Evolutionary conservation across 805 yeast species (phyloP), one percentile per base, ranked within the genome.

Genomic region (Schwanniomyces vanrijiae): DNA sequence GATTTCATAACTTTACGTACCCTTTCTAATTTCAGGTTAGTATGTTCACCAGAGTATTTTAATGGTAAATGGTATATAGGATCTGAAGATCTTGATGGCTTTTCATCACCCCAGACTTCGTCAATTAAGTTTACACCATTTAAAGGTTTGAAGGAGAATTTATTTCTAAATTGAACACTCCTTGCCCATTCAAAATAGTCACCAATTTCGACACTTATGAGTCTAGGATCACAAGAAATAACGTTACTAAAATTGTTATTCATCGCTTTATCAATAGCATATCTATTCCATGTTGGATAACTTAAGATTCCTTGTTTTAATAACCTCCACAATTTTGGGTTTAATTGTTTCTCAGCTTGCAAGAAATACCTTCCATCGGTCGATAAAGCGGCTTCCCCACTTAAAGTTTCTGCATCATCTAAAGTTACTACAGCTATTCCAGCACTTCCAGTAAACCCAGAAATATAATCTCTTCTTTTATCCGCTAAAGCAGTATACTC

Each of bases 311-410:
- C 96, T 62, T 86, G 95, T 60, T 86, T 90, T 49, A 94, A 74
- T 40, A 94, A 68, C 1, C 69, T 66, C 98, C 98, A 94, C 39
- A 56, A 46, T 59, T 83, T 82, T 33, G 66, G 59, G 62, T 89
- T 95, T 46, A 94, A 71, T 68, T 94, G 94, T 48, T 84, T 81
- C 19, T 78, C 81, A 1, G 98, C 98, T 68, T 94, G 99, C 49
- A 88, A 73, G 65, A 90, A 94, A 69, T 94, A 94, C 54, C 99
- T 77, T 1, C 98, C 98, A 66, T 94, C 99, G 0, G 99, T 94
- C 7, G 96, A 83, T 43, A 94, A 69, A 0, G 86, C 88, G 11
- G 96, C 95, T 40, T 81, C 79, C 0, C 90, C 89, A 9, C 68
- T 69, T 19, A 80, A 72, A 1, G 58, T 56, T 1, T 71, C 76